Conservation (phyloP, 1,284 basidiomycete species). For the Ustilago cynodontis region DNA sequence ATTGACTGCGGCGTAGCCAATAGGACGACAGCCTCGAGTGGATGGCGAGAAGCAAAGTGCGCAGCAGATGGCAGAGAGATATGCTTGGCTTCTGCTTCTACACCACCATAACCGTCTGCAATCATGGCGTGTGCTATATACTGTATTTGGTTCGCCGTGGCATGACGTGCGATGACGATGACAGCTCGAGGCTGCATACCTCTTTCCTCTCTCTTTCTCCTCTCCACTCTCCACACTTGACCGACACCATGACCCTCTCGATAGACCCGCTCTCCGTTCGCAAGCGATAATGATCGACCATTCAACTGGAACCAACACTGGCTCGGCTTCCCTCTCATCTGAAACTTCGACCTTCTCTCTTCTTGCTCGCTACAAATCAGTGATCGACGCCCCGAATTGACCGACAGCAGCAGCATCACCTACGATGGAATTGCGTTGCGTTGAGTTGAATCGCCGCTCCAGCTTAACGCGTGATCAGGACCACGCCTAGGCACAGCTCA, state of each 20-base stretch:
- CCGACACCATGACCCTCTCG: constrained; percentile 4
- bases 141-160: neutral
- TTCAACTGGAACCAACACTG: neutral
- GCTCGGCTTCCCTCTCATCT: neutral
- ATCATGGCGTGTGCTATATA: no score
- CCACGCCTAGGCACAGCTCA: neutral
- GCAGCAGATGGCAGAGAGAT: no score
- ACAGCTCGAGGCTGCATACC: neutral
- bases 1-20: no score
- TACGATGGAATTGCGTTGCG: no score
- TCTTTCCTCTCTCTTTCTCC: neutral
- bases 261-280: neutral
- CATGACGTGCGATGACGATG: constrained; percentile 5
- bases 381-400: no score
- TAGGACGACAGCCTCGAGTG: no score
- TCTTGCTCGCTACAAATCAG: neutral
- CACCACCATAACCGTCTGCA: neutral
- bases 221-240: no score
- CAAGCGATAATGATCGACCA: neutral
- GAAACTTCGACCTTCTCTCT: neutral
- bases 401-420: no score
- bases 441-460: no score
- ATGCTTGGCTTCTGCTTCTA: no score
- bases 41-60: no score
- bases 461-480: no score